These are phyloP conservation scores for Russula compacta DNA, from an alignment of 768 basidiomycete genomes.

Conservation along the genomic window DNA sequence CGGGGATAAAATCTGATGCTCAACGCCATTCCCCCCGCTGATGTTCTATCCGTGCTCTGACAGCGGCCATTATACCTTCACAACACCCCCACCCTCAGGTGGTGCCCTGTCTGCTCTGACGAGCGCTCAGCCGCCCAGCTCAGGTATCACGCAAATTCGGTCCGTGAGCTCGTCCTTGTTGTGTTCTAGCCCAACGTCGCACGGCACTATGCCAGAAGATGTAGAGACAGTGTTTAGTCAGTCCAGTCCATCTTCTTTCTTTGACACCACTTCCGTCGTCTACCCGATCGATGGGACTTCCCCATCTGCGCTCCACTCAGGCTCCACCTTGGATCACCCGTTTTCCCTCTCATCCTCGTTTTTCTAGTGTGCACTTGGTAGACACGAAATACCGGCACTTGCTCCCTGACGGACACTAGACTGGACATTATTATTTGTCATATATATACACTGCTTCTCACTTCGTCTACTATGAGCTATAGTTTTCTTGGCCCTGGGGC, in stretches of 20 bases:
- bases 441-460: slow-evolving; percentile 1
- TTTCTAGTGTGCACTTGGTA: slow-evolving; percentile 9
- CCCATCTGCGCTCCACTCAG: slow-evolving; percentile 9
- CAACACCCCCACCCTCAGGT: slow-evolving; percentile 8
- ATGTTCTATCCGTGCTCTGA: slow-evolving; percentile 17
- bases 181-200: slow-evolving; percentile 12
- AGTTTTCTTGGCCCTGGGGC: neutral
- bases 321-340: slow-evolving; percentile 13
- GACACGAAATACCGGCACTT: neutral
- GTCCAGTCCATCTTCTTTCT: slow-evolving; percentile 11
- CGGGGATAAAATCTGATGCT: slow-evolving; percentile 2
- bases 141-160: slow-evolving; percentile 2
- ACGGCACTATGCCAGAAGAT: slow-evolving; percentile 12
- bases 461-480: neutral
- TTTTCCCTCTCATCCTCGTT: slow-evolving; percentile 15
- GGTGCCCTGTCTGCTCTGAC: neutral
- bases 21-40: slow-evolving; percentile 7
- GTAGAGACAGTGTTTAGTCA: slow-evolving; percentile 8
- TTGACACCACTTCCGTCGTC: slow-evolving; percentile 9
- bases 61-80: slow-evolving; percentile 16
- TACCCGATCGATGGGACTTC: slow-evolving; percentile 16
- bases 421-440: slow-evolving; percentile 12
- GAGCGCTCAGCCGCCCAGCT: neutral
- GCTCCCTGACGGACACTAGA: neutral
- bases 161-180: slow-evolving; percentile 6